These are phyloP conservation scores for Setomelanomma holmii DNA, from an alignment of 2,329 filamentous ascomycete genomes.

Conservation along the genomic window DNA sequence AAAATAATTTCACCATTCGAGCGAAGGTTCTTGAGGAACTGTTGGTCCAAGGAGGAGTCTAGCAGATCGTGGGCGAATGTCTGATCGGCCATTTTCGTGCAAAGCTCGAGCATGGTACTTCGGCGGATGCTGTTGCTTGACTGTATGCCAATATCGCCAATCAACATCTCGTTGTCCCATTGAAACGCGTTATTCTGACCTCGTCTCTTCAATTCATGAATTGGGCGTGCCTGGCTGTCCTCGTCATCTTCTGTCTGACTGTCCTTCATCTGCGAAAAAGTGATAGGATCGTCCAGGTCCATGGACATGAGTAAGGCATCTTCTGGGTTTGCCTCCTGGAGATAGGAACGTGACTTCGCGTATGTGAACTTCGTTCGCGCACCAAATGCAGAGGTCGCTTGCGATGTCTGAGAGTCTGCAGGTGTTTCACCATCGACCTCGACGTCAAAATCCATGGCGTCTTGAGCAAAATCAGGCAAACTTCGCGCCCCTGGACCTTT, in stretches of 20 bases:
- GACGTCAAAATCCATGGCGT: no score
- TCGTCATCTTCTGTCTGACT: conserved; percentile 52
- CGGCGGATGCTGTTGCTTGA: conserved; percentile 53
- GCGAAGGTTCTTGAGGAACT: conserved; percentile 68
- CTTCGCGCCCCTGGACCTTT: no score
- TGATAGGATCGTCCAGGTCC: conserved; percentile 36
- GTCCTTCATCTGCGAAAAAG: conserved; percentile 21
- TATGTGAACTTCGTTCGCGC: conserved; percentile 62
- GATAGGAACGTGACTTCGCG: conserved; percentile 64
- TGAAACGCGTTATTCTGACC: conserved; percentile 65
- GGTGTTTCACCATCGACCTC: conserved; percentile 25
- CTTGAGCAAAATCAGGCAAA: no score
- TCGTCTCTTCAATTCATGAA: conserved; percentile 67
- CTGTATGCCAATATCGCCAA: conserved; percentile 65
- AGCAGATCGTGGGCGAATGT: conserved; percentile 73
- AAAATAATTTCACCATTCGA: conserved; percentile 52
- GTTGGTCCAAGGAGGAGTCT: conserved; percentile 74
- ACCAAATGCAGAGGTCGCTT: conserved; percentile 22
- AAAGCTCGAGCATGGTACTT: conserved; percentile 63
- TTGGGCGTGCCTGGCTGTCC: conserved; percentile 58
- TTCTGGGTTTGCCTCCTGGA: conserved; percentile 60
- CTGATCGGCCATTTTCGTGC: conserved; percentile 62
- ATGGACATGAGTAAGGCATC: conserved; percentile 47
- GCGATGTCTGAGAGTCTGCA: conserved; percentile 37
- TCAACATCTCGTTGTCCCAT: conserved; percentile 61